Evolutionary conservation across 495 filamentous ascomycete species (phyloP).

Genomic region (Penicillium odoratum): DNA sequence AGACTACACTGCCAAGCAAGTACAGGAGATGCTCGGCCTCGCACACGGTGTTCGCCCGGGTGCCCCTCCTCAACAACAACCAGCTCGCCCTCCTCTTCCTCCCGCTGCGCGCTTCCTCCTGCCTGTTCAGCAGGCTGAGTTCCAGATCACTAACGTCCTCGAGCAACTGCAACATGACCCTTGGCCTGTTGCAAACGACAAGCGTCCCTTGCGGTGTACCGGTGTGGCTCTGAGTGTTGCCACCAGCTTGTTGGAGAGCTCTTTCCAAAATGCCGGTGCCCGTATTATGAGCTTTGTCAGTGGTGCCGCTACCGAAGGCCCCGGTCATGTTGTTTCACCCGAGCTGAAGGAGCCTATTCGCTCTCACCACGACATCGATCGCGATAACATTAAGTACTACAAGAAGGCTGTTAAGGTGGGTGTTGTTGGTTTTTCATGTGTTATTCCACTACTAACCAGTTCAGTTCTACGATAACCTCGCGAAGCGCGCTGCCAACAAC

Average conservation of each 20-base stretch:
- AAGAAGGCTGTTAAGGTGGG: slow-evolving; percentile 96
- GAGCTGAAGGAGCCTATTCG: slow-evolving; percentile 96
- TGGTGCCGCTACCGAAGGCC: slow-evolving; percentile 93
- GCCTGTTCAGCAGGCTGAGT: slow-evolving; percentile 94
- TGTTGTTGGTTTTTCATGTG: background rate
- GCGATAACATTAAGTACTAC: slow-evolving; percentile 99
- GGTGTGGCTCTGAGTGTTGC: slow-evolving; percentile 96
- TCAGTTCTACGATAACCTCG: slow-evolving; percentile 94
- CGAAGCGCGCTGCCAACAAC: slow-evolving; percentile 95
- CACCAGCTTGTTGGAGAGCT: slow-evolving; percentile 86
- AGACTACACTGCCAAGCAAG: slow-evolving; percentile 94
- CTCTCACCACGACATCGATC: slow-evolving; percentile 98
- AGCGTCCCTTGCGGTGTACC: slow-evolving; percentile 88
- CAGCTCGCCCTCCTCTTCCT: slow-evolving; percentile 76
- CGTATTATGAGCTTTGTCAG: slow-evolving; percentile 98
- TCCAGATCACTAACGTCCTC: slow-evolving; percentile 94
- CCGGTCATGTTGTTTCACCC: slow-evolving; percentile 95
- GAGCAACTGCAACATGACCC: slow-evolving; percentile 97
- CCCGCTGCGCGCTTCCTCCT: slow-evolving; percentile 88
- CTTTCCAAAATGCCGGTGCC: slow-evolving; percentile 92
- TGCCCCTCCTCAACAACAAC: slow-evolving; percentile 65
- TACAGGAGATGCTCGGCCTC: slow-evolving; percentile 96
- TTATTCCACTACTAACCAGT: slow-evolving; percentile 19
- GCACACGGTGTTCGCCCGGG: slow-evolving; percentile 70
- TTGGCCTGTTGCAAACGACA: slow-evolving; percentile 96